Percentiles rank a stretch among this genome's conserved stretches.
Conservation (phyloP, 2,329 filamentous ascomycete species). For the Venturia oleaginea region DNA sequence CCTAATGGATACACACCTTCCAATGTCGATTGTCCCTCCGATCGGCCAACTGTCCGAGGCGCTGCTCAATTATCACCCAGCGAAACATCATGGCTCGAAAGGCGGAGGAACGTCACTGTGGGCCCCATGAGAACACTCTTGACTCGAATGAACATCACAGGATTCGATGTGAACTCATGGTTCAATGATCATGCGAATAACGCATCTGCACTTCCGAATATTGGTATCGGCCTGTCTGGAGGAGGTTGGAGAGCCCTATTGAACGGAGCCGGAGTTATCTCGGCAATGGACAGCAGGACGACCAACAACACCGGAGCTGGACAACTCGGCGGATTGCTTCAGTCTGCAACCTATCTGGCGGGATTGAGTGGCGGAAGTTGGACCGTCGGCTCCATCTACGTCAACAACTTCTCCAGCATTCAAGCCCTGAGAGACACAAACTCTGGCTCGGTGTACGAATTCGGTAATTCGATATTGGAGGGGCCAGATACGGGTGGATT, state of each 20-base stretch:
- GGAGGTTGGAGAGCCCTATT: slow-evolving; percentile 82
- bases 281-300: slow-evolving; percentile 70
- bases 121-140: slow-evolving; percentile 69
- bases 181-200: slow-evolving; percentile 52
- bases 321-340: slow-evolving; percentile 71
- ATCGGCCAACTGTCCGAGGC: slow-evolving; percentile 57
- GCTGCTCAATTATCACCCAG: slow-evolving; percentile 54
- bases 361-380: slow-evolving; percentile 77
- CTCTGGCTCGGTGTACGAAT: slow-evolving; percentile 48
- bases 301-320: slow-evolving; percentile 50
- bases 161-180: slow-evolving; percentile 65
- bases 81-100: slow-evolving; percentile 66
- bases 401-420: slow-evolving; percentile 69
- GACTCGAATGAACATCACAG: slow-evolving; percentile 58
- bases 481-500: slow-evolving; percentile 35
- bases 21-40: slow-evolving; percentile 57
- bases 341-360: slow-evolving; percentile 70
- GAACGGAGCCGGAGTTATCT: slow-evolving; percentile 72
- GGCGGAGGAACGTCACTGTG: slow-evolving; percentile 63
- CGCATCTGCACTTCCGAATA: slow-evolving; percentile 52
- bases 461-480: slow-evolving; percentile 46
- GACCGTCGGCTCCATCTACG: slow-evolving; percentile 69
- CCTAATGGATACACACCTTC: slow-evolving; percentile 57
- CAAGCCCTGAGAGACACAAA: slow-evolving; percentile 28
- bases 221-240: slow-evolving; percentile 73